These are phyloP conservation scores for Epicoccum nigrum DNA, from an alignment of 2,329 filamentous ascomycete species.

Conservation along the genomic window DNA sequence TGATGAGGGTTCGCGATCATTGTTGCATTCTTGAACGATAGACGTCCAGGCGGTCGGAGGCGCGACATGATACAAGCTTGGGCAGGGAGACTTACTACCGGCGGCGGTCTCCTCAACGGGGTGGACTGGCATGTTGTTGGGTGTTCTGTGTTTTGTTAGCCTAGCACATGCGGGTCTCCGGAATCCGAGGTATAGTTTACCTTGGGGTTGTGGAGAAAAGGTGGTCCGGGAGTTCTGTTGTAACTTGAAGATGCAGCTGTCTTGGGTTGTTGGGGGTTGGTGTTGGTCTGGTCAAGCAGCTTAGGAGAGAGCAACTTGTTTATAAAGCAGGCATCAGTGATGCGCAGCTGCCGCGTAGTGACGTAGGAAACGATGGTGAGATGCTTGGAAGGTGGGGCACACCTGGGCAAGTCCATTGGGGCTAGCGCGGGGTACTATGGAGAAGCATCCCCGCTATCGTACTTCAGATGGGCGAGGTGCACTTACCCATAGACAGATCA, in stretches of 20 bases:
- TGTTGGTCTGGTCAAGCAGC: constrained; percentile 16
- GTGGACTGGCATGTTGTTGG: constrained; percentile 50
- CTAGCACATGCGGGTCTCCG: constrained; percentile 14
- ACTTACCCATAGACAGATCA: too few species aligned
- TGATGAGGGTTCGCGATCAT: not conserved
- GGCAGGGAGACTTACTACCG: constrained; percentile 45
- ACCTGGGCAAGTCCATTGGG: constrained; percentile 6
- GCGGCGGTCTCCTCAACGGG: constrained; percentile 49
- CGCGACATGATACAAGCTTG: not conserved
- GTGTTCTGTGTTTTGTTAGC: constrained; percentile 11
- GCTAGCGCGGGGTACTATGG: constrained; percentile 9
- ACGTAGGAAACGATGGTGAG: constrained; percentile 27
- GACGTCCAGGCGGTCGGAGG: not conserved
- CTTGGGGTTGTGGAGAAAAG: constrained; percentile 2
- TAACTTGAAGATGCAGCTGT: not conserved
- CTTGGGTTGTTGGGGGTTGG: constrained; percentile 7
- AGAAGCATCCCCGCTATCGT: not conserved
- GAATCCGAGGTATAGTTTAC: constrained; percentile 5
- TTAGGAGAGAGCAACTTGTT: constrained; percentile 13
- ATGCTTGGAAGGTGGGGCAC: constrained; percentile 19
- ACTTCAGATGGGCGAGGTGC: too few species aligned
- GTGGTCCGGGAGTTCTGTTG: not conserved
- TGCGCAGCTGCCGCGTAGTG: constrained; percentile 26
- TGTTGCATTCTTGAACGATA: not conserved
- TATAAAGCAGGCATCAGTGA: constrained; percentile 26